phyloP scores from a whole-genome alignment of 768 basidiomycete species.

The Saitozyma sp. region DNA sequence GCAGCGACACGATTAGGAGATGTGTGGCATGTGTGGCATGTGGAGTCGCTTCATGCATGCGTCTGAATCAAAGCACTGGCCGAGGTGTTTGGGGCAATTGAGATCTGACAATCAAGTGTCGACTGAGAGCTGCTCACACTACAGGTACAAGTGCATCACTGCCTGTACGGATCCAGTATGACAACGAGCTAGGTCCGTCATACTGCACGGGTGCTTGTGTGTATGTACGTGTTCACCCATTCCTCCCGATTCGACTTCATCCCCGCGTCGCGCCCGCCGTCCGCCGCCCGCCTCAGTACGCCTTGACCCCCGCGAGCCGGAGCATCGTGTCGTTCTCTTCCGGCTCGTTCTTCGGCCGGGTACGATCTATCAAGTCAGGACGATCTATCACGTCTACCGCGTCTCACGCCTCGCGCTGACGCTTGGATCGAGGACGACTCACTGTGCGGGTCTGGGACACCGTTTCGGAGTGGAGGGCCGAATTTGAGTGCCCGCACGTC shows the following conservation, averaged over 20 bases:
- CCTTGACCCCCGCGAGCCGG: conserved; percentile 28
- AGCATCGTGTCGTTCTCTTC: conserved; percentile 24
- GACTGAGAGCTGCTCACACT: no score
- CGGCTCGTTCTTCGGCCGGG: conserved; percentile 32
- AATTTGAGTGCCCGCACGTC: conserved; percentile 14
- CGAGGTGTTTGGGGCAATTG: no score
- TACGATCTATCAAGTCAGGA: conserved; percentile 12
- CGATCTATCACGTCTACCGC: background rate
- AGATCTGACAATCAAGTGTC: no score
- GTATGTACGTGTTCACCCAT: no score
- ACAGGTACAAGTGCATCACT: no score
- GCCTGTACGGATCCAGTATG: no score
- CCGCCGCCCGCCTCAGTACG: conserved; percentile 7
- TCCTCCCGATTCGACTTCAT: no score
- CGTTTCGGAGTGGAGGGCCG: conserved; percentile 16
- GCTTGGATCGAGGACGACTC: background rate
- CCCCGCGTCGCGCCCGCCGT: no score
- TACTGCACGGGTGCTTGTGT: no score
- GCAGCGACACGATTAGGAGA: background rate
- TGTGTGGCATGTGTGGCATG: background rate
- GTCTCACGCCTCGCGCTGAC: background rate
- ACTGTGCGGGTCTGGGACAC: conserved; percentile 20
- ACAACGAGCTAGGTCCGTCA: no score
- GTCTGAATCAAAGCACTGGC: no score
- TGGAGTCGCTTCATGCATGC: background rate